Evolutionary conservation across 192 early-diverging fungal species (phyloP).

Genomic region (Spizellomyces punctatus): DNA sequence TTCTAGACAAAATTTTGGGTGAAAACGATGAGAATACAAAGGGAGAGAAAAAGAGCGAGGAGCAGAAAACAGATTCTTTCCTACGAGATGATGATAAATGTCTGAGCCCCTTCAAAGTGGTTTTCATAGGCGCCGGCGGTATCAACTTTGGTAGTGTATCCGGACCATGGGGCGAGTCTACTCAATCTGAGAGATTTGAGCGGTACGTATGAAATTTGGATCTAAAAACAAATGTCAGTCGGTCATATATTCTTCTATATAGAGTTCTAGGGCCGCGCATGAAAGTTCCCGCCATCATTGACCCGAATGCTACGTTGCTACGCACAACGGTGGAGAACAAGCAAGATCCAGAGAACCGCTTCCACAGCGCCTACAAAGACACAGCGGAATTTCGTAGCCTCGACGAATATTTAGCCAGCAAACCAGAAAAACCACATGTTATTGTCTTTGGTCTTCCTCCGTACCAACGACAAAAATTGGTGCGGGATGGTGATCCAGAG

Average conservation of each 20-base stretch:
- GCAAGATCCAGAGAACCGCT: not conserved
- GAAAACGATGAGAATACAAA: too few species aligned
- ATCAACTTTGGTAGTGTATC: constrained; percentile 5
- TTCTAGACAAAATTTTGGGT: too few species aligned
- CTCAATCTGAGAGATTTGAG: constrained; percentile 6
- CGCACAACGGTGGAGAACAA: not conserved
- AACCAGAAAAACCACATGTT: constrained; percentile 1
- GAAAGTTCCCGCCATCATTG: constrained; percentile 11
- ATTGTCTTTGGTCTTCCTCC: constrained; percentile 7
- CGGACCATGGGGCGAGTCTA: constrained; percentile 10
- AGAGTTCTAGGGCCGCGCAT: not conserved
- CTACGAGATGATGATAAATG: not conserved
- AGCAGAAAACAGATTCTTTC: too few species aligned
- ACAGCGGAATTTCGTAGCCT: not conserved
- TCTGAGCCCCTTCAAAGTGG: constrained; percentile 10
- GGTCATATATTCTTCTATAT: not conserved
- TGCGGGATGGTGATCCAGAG: not conserved
- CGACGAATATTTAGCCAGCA: not conserved
- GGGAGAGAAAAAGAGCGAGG: too few species aligned
- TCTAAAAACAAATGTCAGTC: not conserved
- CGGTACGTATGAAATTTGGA: not conserved
- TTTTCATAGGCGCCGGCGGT: constrained; percentile 12
- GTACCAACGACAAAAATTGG: not conserved
- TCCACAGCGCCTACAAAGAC: not conserved
- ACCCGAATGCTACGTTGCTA: constrained; percentile 1